Conservation (phyloP, 2,329 filamentous ascomycete species). For the Aureobasidium pullulans region DNA sequence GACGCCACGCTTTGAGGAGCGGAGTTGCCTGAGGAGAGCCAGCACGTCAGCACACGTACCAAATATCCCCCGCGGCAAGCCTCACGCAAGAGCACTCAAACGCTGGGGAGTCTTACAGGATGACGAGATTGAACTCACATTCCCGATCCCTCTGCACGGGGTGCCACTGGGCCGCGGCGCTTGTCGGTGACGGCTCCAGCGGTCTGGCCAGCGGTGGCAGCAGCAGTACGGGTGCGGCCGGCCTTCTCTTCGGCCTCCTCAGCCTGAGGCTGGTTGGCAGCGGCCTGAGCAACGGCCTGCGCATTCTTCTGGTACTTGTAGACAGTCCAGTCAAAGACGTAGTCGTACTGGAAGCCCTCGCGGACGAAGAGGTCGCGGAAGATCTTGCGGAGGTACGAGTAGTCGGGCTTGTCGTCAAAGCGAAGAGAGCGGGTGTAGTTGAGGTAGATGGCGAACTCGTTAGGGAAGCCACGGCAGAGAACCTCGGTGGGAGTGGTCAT, state of each 20-base stretch:
- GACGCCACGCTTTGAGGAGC: conserved; percentile 44
- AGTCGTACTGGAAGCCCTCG: conserved; percentile 99
- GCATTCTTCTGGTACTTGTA: conserved; percentile 99
- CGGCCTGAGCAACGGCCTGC: conserved; percentile 82
- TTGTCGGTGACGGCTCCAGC: conserved; percentile 53
- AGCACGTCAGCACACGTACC: conserved; percentile 38
- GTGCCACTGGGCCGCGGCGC: conserved; percentile 65
- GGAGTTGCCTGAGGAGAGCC: conserved; percentile 42
- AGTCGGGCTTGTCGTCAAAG: conserved; percentile 99
- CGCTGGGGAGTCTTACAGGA: conserved; percentile 63
- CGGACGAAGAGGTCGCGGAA: conserved; percentile 99
- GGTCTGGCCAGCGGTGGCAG: conserved; percentile 55
- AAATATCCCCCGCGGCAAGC: conserved; percentile 63
- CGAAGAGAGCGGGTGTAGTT: conserved; percentile 98
- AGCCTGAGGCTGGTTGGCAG: conserved; percentile 55
- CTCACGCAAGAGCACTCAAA: conserved; percentile 67
- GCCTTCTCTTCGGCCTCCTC: conserved; percentile 71
- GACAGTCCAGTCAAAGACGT: conserved; percentile 99
- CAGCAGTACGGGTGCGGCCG: conserved; percentile 48
- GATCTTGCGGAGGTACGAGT: conserved; percentile 99
- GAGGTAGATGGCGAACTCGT: conserved; percentile 98
- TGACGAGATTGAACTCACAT: conserved; percentile 84
- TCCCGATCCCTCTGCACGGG: conserved; percentile 82
- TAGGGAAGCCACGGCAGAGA: conserved; percentile 96
- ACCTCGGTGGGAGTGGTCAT: conserved; percentile 99